These are phyloP conservation scores for Apiotrichum montevideense DNA, from an alignment of 1,284 basidiomycete species.

Conservation along the genomic window DNA sequence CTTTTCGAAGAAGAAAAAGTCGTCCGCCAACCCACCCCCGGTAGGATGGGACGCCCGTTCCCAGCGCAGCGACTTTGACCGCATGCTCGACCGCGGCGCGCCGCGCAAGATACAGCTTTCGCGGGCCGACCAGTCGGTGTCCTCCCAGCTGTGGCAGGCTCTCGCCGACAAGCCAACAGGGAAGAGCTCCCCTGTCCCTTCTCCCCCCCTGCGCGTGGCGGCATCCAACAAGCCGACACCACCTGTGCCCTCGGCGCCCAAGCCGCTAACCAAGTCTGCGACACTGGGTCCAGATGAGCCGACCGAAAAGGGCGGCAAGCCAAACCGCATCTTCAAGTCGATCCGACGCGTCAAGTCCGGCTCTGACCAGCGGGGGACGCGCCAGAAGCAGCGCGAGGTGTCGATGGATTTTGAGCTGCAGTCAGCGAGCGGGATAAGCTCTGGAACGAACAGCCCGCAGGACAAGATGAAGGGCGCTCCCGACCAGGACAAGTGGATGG, in stretches of 20 bases:
- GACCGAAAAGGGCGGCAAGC: conserved; percentile 59
- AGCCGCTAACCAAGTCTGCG: conserved; percentile 45
- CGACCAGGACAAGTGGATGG: conserved; percentile 49
- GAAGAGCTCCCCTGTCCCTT: conserved; percentile 4
- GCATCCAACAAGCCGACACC: not conserved
- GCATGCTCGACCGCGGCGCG: conserved; percentile 50
- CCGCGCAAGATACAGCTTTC: conserved; percentile 24
- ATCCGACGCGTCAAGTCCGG: conserved; percentile 28
- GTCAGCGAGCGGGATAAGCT: conserved; percentile 33
- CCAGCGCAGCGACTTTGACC: conserved; percentile 63
- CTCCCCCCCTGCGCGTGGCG: not conserved
- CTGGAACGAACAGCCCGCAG: conserved; percentile 42
- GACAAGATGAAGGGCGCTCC: conserved; percentile 19
- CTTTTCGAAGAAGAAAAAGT: conserved; percentile 42
- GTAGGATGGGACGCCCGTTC: not conserved
- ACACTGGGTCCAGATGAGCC: conserved; percentile 49
- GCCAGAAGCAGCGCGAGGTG: conserved; percentile 47
- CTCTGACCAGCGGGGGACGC: conserved; percentile 28
- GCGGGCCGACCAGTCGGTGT: conserved; percentile 15
- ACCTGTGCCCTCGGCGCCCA: not conserved
- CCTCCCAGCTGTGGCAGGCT: conserved; percentile 27
- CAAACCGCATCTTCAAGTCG: conserved; percentile 24
- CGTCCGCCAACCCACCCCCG: conserved; percentile 17
- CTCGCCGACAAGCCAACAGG: conserved; percentile 8
- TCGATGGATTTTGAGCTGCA: conserved; percentile 42